Evolutionary conservation across 176 grass and related monocot genomes (phyloP).

Genomic region (Carex littledalei): DNA sequence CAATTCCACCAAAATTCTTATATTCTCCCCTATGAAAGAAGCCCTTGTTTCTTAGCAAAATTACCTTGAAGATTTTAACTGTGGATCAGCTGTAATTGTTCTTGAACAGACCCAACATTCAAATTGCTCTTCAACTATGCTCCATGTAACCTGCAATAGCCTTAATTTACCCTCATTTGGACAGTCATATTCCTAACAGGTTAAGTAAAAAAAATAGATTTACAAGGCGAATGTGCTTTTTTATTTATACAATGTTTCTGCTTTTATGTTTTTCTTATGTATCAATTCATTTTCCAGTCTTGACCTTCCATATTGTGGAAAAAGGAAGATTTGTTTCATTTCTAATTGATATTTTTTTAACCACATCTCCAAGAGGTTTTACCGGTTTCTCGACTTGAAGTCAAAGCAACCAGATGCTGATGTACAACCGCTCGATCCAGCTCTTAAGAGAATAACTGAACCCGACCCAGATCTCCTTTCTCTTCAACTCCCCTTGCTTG

Average conservation of each 20-base stretch:
- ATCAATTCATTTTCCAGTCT: background rate
- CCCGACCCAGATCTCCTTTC: constrained; percentile 49
- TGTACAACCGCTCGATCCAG: constrained; percentile 56
- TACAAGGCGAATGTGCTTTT: background rate
- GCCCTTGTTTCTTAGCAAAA: too few species aligned
- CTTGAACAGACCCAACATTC: too few species aligned
- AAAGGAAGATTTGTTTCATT: background rate
- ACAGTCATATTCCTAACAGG: too few species aligned
- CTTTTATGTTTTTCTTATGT: background rate
- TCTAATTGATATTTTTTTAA: background rate
- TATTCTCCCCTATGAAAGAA: too few species aligned
- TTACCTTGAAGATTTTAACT: too few species aligned
- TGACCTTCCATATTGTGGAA: background rate
- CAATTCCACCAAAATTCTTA: too few species aligned
- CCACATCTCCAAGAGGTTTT: constrained; percentile 53
- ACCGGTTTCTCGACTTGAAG: constrained; percentile 77
- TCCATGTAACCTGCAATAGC: too few species aligned
- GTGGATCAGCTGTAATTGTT: too few species aligned
- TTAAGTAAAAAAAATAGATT: too few species aligned
- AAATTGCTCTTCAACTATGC: too few species aligned
- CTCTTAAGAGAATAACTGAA: constrained; percentile 62
- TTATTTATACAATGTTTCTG: background rate
- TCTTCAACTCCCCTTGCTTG: constrained; percentile 30
- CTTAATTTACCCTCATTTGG: too few species aligned
- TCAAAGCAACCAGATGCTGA: constrained; percentile 70